Conservation (phyloP, 257 asterid species). For the Solanum chiquidenum region DNA sequence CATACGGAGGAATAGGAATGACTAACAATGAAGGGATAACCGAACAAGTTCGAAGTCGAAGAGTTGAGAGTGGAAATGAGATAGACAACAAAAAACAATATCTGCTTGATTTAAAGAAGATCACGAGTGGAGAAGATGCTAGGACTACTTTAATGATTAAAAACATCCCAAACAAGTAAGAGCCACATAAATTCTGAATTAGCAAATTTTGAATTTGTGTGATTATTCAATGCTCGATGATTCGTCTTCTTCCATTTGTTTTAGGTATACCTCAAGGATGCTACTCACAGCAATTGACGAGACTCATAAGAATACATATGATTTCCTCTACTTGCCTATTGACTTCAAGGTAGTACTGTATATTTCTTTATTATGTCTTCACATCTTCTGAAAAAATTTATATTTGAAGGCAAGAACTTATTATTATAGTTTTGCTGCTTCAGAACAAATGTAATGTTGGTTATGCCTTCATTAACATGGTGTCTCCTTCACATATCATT, state of each 20-base stretch:
- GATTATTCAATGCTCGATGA: not conserved
- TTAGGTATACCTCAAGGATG: constrained; percentile 96
- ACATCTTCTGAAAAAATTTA: not conserved
- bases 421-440: not conserved
- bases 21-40: constrained; percentile 32
- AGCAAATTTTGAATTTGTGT: not conserved
- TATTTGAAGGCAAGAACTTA: not conserved
- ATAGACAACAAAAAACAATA: constrained; percentile 70
- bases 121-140: constrained; percentile 60
- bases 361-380: not conserved
- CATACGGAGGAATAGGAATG: constrained; percentile 55
- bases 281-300: constrained; percentile 84
- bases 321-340: constrained; percentile 90
- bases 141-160: constrained; percentile 94
- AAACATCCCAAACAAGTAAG: constrained; percentile 98
- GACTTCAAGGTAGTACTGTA: constrained; percentile 74
- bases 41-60: constrained; percentile 68
- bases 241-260: constrained; percentile 1
- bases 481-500: constrained; percentile 64
- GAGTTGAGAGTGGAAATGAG: constrained; percentile 55
- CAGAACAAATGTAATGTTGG: constrained; percentile 99
- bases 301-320: constrained; percentile 81
- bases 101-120: constrained; percentile 86
- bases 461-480: constrained; percentile 94
- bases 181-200: not conserved